Evolutionary conservation across 2,329 filamentous ascomycete genomes (phyloP).

Genomic region (Calonectria montana): DNA sequence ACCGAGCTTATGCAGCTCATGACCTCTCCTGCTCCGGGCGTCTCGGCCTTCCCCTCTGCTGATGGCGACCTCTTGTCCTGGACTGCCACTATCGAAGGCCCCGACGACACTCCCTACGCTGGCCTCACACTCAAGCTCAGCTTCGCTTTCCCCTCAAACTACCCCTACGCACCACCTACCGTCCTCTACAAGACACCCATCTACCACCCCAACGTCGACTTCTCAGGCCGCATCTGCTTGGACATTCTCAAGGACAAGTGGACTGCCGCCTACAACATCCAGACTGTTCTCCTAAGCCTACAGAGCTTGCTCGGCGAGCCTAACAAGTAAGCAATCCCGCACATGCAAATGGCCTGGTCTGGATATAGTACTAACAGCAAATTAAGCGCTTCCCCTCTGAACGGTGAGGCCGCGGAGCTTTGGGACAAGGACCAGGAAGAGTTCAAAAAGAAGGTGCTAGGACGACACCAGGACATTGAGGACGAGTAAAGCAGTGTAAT

Average conservation of each 20-base stretch:
- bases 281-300: slow-evolving; percentile 90
- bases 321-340: slow-evolving; percentile 82
- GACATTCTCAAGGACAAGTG: slow-evolving; percentile 99
- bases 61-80: slow-evolving; percentile 92
- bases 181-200: slow-evolving; percentile 99
- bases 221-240: slow-evolving; percentile 94
- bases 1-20: slow-evolving; percentile 99
- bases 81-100: slow-evolving; percentile 94
- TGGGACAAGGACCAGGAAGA: slow-evolving; percentile 91
- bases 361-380: slow-evolving; percentile 32
- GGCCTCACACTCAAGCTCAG: slow-evolving; percentile 90
- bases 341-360: background rate
- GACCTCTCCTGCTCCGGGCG: slow-evolving; percentile 91
- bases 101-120: slow-evolving; percentile 90
- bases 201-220: slow-evolving; percentile 99
- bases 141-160: slow-evolving; percentile 91
- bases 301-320: slow-evolving; percentile 96
- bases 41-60: slow-evolving; percentile 92
- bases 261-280: slow-evolving; percentile 97
- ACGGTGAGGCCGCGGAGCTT: slow-evolving; percentile 94
- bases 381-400: slow-evolving; percentile 86
- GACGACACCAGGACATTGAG: slow-evolving; percentile 72
- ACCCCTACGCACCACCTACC: slow-evolving; percentile 90
- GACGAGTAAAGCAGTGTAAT: slow-evolving; percentile 61
- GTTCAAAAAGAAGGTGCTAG: slow-evolving; percentile 82